Evolutionary conservation across 1,139 yeast genomes (phyloP), one percentile per base, ranked within the genome.

Genomic region (Petasospora fabianii): DNA sequence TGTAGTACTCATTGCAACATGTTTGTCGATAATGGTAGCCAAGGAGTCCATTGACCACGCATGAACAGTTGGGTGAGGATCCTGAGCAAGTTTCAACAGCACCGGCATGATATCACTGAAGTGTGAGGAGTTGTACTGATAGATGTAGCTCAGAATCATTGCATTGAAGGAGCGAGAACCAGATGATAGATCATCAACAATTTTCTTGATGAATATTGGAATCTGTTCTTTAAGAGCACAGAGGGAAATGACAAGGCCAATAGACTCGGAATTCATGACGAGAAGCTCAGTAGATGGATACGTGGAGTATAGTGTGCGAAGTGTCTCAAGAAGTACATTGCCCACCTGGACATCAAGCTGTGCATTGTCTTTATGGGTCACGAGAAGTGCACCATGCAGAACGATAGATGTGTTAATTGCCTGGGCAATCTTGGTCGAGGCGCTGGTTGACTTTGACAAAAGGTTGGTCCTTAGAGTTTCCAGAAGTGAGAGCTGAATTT

Each of bases 31-130:
- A 12, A 84, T 62, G 6, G 73, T 64, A 3, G 73, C 60, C 28
- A 84, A 59, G 0, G 95, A 74, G 38, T 73, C 73, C 46, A 88
- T 58, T 0, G 94, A 72, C 69, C 86, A 83, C 42, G 75, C 72
- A 55, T 85, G 88, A 12, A 92, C 88, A 3, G 77, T 65, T 0
- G 96, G 96, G 55, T 90, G 92, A 0, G 96, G 94, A 60, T 90
- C 97, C 27, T 66, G 66, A 3, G 84, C 62, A 32, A 90, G 66
- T 17, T 85, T 82, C 14, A 71, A 60, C 9, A 81, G 58, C 5
- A 86, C 77, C 29, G 79, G 79, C 43, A 73, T 68, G 11, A 83
- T 73, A 2, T 66, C 55, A 35, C 62, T 60, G 44, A 73, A 61
- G 35, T 67, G 61, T 15, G 72, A 69, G 0, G 77, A 65, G 38